Conservation (phyloP, 106 monocot species). For the Ottelia alismoides region DNA sequence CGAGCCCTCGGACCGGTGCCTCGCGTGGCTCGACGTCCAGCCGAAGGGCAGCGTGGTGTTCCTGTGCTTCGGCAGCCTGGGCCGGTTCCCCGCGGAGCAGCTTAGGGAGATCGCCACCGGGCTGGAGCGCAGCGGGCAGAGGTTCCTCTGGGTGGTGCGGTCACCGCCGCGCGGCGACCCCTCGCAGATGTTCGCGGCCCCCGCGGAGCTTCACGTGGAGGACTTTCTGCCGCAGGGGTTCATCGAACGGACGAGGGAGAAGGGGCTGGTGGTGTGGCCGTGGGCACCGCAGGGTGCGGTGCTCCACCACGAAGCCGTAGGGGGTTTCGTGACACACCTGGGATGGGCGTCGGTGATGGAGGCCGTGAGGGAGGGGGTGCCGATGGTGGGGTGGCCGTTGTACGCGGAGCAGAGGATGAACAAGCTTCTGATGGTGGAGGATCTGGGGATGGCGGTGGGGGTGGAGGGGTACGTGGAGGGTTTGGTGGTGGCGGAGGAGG, state of each 20-base stretch:
- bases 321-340: constrained; percentile 64
- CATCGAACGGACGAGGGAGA: constrained; percentile 27
- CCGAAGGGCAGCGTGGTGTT: constrained; percentile 57
- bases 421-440: constrained; percentile 41
- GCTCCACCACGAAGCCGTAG: constrained; percentile 35
- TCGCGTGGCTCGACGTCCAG: constrained; percentile 48
- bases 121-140: constrained; percentile 47
- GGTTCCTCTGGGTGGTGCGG: constrained; percentile 62
- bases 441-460: constrained; percentile 22
- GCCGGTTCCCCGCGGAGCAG: constrained; percentile 31
- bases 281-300: constrained; percentile 63
- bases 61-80: constrained; percentile 66
- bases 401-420: constrained; percentile 72
- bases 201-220: constrained; percentile 34
- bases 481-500: constrained; percentile 34
- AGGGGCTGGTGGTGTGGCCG: constrained; percentile 42
- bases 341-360: constrained; percentile 72
- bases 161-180: constrained; percentile 20
- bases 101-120: constrained; percentile 44
- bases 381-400: constrained; percentile 63
- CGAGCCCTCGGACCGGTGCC: constrained; percentile 8
- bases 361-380: constrained; percentile 40
- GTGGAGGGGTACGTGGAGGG: constrained; percentile 32
- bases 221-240: constrained; percentile 47
- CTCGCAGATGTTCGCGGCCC: too few species aligned